Percentiles rank a stretch among this genome's conserved stretches.
phyloP scores from a whole-genome alignment of 2,329 filamentous ascomycete species.

The Nannizziopsis barbatae region DNA sequence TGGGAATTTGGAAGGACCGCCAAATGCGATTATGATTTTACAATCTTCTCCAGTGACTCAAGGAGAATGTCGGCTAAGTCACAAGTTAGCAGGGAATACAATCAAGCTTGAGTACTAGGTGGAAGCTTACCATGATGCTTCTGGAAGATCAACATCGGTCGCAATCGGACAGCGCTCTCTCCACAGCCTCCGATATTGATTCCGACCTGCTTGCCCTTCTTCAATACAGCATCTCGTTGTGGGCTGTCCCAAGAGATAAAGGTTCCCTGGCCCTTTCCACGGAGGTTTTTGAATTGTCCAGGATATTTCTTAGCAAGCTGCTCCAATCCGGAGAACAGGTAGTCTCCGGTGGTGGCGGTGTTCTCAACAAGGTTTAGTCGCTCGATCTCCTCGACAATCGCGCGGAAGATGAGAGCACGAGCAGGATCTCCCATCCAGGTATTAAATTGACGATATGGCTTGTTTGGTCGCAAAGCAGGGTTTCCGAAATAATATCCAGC shows the following conservation, averaged over 20 bases:
- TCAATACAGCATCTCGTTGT: slow-evolving; percentile 65
- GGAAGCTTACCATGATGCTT: slow-evolving; percentile 57
- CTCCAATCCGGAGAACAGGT: slow-evolving; percentile 62
- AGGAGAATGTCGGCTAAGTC: slow-evolving; percentile 60
- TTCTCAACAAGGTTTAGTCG: slow-evolving; percentile 64
- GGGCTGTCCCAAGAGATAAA: slow-evolving; percentile 89
- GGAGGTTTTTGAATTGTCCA: slow-evolving; percentile 65
- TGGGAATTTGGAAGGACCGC: not conserved
- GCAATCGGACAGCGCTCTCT: slow-evolving; percentile 59
- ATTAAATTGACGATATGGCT: slow-evolving; percentile 93
- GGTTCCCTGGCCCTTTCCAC: slow-evolving; percentile 78
- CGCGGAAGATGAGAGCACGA: slow-evolving; percentile 72
- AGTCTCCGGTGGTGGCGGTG: slow-evolving; percentile 66
- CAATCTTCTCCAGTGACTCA: slow-evolving; percentile 64
- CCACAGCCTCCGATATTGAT: slow-evolving; percentile 84
- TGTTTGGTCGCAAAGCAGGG: slow-evolving; percentile 69
- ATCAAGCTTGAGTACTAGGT: not conserved
- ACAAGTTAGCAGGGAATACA: slow-evolving; percentile 17
- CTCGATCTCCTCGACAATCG: slow-evolving; percentile 72
- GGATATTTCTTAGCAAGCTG: slow-evolving; percentile 60
- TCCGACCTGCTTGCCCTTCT: slow-evolving; percentile 65
- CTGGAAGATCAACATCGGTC: slow-evolving; percentile 90
- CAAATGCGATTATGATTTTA: slow-evolving; percentile 33
- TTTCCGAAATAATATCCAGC: slow-evolving; percentile 87
- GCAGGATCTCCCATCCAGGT: slow-evolving; percentile 94